Conservation (phyloP, 2,329 filamentous ascomycete species). For the Neurospora crassa region DNA sequence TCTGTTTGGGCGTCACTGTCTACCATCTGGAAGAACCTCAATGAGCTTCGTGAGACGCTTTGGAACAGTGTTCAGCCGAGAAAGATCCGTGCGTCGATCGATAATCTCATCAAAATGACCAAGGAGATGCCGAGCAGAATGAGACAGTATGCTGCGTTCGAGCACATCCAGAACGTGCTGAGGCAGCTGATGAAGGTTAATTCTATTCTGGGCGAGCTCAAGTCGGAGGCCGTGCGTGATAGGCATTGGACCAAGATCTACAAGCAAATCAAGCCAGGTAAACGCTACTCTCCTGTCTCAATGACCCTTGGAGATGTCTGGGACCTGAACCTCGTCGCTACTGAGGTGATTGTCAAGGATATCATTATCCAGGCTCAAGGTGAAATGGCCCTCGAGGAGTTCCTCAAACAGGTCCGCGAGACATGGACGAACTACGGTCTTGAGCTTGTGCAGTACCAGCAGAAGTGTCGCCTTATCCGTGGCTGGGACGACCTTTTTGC, state of each 20-base stretch:
- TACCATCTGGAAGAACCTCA: slow-evolving; percentile 92
- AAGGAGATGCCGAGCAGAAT: slow-evolving; percentile 99
- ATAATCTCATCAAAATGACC: slow-evolving; percentile 91
- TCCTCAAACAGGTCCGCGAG: slow-evolving; percentile 90
- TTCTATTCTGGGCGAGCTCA: slow-evolving; percentile 75
- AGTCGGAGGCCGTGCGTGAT: slow-evolving; percentile 92
- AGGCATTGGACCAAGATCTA: slow-evolving; percentile 97
- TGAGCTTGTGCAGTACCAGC: slow-evolving; percentile 94
- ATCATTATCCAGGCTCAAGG: slow-evolving; percentile 94
- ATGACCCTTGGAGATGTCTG: slow-evolving; percentile 98
- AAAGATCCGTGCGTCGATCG: slow-evolving; percentile 82
- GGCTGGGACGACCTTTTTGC: slow-evolving; percentile 98
- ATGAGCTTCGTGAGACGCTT: slow-evolving; percentile 81
- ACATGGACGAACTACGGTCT: slow-evolving; percentile 93
- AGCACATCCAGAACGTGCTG: slow-evolving; percentile 89
- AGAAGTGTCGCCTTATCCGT: slow-evolving; percentile 92
- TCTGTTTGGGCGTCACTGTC: slow-evolving; percentile 95
- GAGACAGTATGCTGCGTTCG: slow-evolving; percentile 99
- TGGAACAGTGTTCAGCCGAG: slow-evolving; percentile 95
- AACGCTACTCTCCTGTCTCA: slow-evolving; percentile 86
- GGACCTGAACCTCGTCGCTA: slow-evolving; percentile 86
- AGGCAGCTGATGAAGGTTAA: slow-evolving; percentile 89
- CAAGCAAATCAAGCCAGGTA: slow-evolving; percentile 85
- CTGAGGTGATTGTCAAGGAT: slow-evolving; percentile 78
- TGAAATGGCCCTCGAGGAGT: slow-evolving; percentile 97